A percentile compares a stretch with the other conserved stretches of the same genome.
Conservation (phyloP, 768 basidiomycete species). For the Tulasnella sp. region DNA sequence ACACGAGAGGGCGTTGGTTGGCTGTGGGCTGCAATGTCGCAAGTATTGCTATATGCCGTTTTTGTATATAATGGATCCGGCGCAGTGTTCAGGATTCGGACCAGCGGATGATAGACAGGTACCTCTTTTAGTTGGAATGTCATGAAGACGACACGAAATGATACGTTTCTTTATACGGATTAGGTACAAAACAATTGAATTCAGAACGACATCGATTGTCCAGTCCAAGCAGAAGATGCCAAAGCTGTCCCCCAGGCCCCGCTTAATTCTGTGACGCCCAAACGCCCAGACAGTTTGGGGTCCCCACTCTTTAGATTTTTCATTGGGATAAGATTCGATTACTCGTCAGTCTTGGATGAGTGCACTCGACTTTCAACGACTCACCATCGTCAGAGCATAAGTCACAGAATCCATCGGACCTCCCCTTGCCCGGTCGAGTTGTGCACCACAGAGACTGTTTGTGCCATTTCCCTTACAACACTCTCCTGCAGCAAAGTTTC, state of each 20-base stretch:
- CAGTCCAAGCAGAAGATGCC: neutral
- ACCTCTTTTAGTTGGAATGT: no score
- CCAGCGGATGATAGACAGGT: no score
- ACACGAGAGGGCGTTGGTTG: no score
- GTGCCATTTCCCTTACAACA: slow-evolving; percentile 5
- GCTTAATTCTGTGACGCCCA: neutral
- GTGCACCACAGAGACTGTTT: neutral
- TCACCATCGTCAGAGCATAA: neutral
- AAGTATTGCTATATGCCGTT: no score
- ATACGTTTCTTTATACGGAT: no score
- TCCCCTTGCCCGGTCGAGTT: neutral
- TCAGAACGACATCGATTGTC: neutral
- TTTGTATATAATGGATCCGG: no score
- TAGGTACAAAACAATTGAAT: neutral
- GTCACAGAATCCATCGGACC: neutral
- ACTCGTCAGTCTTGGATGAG: neutral
- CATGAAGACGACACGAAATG: no score
- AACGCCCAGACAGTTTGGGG: neutral
- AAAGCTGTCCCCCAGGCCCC: neutral
- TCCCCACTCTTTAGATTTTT: neutral
- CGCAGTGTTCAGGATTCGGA: no score
- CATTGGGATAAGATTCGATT: neutral
- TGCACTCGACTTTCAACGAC: neutral
- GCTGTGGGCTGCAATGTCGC: no score
- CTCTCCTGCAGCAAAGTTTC: neutral